phyloP scores from a whole-genome alignment of 257 asterid species.

The Nicotiana knightiana region DNA sequence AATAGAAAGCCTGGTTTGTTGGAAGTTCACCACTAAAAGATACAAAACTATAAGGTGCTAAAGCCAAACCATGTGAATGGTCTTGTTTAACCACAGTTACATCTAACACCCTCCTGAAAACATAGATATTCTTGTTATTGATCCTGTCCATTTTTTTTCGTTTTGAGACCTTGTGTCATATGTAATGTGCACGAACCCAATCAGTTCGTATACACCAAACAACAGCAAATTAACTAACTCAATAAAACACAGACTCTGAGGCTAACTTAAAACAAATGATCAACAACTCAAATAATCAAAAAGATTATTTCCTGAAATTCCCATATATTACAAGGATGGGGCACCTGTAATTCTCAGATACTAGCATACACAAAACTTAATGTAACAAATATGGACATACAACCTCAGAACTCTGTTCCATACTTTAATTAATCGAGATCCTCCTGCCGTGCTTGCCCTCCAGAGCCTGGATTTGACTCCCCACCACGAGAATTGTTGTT shows the following conservation, averaged over 20 bases:
- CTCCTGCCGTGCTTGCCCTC: slow-evolving; percentile 60
- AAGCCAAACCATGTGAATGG: not conserved
- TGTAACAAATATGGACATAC: slow-evolving; percentile 2
- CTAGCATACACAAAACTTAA: slow-evolving; percentile 5
- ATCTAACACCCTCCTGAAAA: not conserved
- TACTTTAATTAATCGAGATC: slow-evolving; percentile 50
- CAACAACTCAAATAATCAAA: slow-evolving; percentile 1
- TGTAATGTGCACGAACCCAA: not conserved
- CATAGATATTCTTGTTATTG: not conserved
- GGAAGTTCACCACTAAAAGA: not conserved
- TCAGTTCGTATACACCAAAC: not conserved
- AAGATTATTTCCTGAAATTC: slow-evolving; percentile 5
- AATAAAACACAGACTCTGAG: not conserved
- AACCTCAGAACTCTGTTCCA: slow-evolving; percentile 18
- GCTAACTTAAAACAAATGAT: not conserved
- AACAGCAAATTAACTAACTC: not conserved
- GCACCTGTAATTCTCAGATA: not conserved
- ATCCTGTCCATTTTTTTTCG: not conserved
- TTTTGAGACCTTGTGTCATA: not conserved
- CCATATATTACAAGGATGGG: slow-evolving; percentile 9
- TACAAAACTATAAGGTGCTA: not conserved
- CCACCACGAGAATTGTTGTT: slow-evolving; percentile 16
- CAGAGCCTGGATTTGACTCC: slow-evolving; percentile 31
- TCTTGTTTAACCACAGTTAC: not conserved
- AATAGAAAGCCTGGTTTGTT: not conserved